Percentiles rank a stretch among this genome's conserved stretches.
Evolutionary conservation across 148 eudicot genomes (phyloP).

Genomic region (Silene latifolia): DNA sequence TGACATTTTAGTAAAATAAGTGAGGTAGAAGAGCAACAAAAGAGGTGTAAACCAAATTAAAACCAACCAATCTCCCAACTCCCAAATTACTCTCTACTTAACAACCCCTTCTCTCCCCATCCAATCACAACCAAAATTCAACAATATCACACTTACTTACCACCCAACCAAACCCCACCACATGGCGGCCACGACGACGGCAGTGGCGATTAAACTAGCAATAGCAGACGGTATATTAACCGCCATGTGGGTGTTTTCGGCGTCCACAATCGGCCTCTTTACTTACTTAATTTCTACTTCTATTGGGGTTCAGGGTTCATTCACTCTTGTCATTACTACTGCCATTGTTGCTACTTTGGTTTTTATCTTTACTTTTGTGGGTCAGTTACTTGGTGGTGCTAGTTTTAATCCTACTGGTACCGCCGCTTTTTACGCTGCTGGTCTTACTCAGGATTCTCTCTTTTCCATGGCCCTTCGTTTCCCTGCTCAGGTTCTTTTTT

Average conservation of each 20-base stretch:
- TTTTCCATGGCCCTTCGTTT: conserved; percentile 35
- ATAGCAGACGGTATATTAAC: conserved; percentile 53
- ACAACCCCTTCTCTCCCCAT: not conserved
- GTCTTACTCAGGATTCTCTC: conserved; percentile 31
- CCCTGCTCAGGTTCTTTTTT: conserved; percentile 30
- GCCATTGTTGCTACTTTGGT: conserved; percentile 26
- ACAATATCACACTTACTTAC: not conserved
- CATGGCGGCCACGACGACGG: conserved; percentile 14
- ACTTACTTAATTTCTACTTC: conserved; percentile 34
- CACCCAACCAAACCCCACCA: not conserved
- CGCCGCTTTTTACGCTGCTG: conserved; percentile 38
- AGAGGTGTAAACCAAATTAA: not conserved
- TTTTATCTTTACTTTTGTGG: conserved; percentile 19
- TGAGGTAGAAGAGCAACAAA: not conserved
- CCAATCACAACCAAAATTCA: not conserved
- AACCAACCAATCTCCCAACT: not conserved
- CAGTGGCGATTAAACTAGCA: conserved; percentile 43
- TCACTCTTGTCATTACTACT: conserved; percentile 38
- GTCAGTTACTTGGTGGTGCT: conserved; percentile 46
- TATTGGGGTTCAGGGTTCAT: conserved; percentile 35
- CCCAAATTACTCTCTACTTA: too few relatives aligned
- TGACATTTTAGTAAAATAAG: not conserved
- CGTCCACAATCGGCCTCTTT: conserved; percentile 40
- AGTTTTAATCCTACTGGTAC: conserved; percentile 45
- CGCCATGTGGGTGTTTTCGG: conserved; percentile 63